These are phyloP conservation scores for Brassica juncea DNA, from an alignment of 345 rosid genomes.

Conservation along the genomic window DNA sequence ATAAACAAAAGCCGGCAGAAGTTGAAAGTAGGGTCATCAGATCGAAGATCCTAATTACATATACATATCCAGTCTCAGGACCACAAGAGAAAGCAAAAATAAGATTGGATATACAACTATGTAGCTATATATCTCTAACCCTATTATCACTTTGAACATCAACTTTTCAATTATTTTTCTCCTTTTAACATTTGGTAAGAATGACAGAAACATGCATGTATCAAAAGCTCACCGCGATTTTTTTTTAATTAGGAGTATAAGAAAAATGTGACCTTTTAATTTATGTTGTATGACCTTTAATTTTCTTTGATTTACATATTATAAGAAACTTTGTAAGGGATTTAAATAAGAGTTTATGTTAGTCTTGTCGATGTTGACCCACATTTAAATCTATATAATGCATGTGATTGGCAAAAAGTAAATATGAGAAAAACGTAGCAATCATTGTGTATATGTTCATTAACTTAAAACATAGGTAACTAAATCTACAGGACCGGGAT, in stretches of 20 bases:
- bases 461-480: not conserved
- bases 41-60: slow-evolving; percentile 1
- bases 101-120: slow-evolving; percentile 15
- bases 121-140: not conserved
- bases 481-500: slow-evolving; percentile 77
- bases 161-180: slow-evolving; percentile 12
- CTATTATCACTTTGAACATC: slow-evolving; percentile 19
- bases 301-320: not conserved
- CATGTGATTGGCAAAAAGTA: not conserved
- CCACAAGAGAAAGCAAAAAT: slow-evolving; percentile 21
- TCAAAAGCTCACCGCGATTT: not conserved
- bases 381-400: not conserved
- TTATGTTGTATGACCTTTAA: not conserved
- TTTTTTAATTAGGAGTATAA: not conserved
- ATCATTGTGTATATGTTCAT: slow-evolving; percentile 1
- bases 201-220: slow-evolving; percentile 24
- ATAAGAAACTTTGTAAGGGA: not conserved
- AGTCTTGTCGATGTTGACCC: not conserved
- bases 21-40: slow-evolving; percentile 9
- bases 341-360: not conserved
- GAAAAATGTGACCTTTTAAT: not conserved
- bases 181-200: not conserved
- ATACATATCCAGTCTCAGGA: not conserved
- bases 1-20: not conserved
- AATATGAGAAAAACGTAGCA: not conserved